A percentile compares a stretch with the other conserved stretches of the same genome.
These are phyloP conservation scores for Ustilago tritici DNA, from an alignment of 1,284 basidiomycete genomes.

Conservation along the genomic window DNA sequence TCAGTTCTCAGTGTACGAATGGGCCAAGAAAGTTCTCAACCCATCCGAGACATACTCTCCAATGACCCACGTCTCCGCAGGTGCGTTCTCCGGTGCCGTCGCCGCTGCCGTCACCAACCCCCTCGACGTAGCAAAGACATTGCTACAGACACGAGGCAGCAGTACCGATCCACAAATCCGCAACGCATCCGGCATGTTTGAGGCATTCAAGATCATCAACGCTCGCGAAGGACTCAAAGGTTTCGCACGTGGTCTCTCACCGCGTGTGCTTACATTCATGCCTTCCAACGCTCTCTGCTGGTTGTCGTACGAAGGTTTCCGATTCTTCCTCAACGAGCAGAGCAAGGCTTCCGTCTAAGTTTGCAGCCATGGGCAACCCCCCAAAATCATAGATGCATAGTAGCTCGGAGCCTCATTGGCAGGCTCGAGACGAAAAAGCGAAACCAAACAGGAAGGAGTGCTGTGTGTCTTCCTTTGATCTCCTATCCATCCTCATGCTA, in stretches of 20 bases:
- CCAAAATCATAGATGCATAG: slow-evolving; percentile 16
- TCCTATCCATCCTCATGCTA: slow-evolving; percentile 18
- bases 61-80: slow-evolving; percentile 87
- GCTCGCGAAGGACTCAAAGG: slow-evolving; percentile 85
- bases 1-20: slow-evolving; percentile 97
- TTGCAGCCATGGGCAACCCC: neutral
- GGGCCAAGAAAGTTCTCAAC: slow-evolving; percentile 88
- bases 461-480: neutral
- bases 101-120: slow-evolving; percentile 97
- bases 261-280: slow-evolving; percentile 93
- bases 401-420: neutral
- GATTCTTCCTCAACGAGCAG: slow-evolving; percentile 65
- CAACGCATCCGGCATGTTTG: slow-evolving; percentile 83
- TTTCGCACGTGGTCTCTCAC: slow-evolving; percentile 87
- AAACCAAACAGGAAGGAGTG: neutral
- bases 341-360: slow-evolving; percentile 39
- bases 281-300: slow-evolving; percentile 97
- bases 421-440: slow-evolving; percentile 1
- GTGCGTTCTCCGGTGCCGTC: slow-evolving; percentile 90
- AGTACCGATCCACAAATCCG: slow-evolving; percentile 85
- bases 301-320: slow-evolving; percentile 74
- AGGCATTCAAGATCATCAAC: slow-evolving; percentile 91
- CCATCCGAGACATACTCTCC: slow-evolving; percentile 89
- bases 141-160: slow-evolving; percentile 92
- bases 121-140: slow-evolving; percentile 97